phyloP scores from a whole-genome alignment of 768 basidiomycete genomes.

The Amanita phalloides region DNA sequence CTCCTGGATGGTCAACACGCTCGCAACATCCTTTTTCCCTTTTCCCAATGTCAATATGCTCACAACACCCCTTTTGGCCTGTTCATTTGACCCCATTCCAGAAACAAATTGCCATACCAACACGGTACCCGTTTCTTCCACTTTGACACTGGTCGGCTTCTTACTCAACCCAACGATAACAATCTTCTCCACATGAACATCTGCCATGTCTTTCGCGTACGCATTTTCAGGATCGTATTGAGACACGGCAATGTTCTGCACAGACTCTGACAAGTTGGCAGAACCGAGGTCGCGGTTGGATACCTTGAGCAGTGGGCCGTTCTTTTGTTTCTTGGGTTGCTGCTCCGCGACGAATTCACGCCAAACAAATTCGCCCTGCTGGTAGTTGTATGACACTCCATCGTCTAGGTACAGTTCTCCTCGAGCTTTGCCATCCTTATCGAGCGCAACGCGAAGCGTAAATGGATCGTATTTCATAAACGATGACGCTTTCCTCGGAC shows the following conservation, averaged over 20 bases:
- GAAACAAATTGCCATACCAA: constrained; percentile 60
- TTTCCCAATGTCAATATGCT: constrained; percentile 37
- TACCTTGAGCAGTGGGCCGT: constrained; percentile 24
- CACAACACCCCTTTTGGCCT: constrained; percentile 35
- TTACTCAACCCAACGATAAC: constrained; percentile 61
- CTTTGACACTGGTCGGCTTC: constrained; percentile 53
- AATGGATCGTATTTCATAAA: constrained; percentile 91
- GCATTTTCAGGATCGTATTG: constrained; percentile 48
- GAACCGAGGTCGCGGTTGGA: constrained; percentile 46
- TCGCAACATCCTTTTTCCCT: constrained; percentile 38
- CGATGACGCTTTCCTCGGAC: constrained; percentile 74
- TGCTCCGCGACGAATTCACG: constrained; percentile 57
- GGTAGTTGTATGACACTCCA: constrained; percentile 72
- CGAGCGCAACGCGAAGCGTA: constrained; percentile 81
- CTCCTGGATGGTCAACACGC: constrained; percentile 67
- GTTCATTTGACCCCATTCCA: constrained; percentile 42
- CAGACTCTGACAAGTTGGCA: constrained; percentile 31
- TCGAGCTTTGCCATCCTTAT: constrained; percentile 39
- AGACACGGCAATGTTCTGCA: constrained; percentile 38
- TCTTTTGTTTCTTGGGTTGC: constrained; percentile 15
- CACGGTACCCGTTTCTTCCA: constrained; percentile 30
- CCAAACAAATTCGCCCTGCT: constrained; percentile 76
- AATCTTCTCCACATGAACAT: constrained; percentile 78
- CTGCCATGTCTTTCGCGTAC: constrained; percentile 54
- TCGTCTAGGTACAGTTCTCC: constrained; percentile 96